Percentiles rank a stretch among this genome's conserved stretches.
Conservation (phyloP, 2,329 filamentous ascomycete species). For the Leptodontidium sp. region DNA sequence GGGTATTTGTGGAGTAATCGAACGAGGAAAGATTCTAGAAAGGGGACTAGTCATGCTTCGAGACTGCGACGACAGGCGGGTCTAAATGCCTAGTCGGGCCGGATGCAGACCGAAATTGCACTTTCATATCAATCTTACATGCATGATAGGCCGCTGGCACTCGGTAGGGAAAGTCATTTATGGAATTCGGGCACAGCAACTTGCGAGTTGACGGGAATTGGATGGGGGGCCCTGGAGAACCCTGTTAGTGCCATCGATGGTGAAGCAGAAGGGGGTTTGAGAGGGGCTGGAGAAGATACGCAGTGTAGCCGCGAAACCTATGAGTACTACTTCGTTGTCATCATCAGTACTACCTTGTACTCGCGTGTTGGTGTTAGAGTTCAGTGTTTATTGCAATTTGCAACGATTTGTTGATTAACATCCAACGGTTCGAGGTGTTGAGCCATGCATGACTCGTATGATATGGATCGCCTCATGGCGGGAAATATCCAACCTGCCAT, state of each 20-base stretch:
- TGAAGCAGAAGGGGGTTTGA: conserved; percentile 3
- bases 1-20: conserved; percentile 3
- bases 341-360: not conserved
- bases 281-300: conserved; percentile 30
- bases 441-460: not conserved
- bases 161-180: not conserved
- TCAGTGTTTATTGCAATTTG: not conserved
- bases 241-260: conserved; percentile 18
- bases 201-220: not conserved
- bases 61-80: not conserved
- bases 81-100: conserved; percentile 19
- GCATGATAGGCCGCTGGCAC: conserved; percentile 4
- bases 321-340: conserved; percentile 28
- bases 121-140: conserved; percentile 13
- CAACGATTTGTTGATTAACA: too few relatives aligned
- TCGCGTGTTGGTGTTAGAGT: not conserved
- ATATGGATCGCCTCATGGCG: not conserved
- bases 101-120: conserved; percentile 18
- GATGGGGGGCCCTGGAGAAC: conserved; percentile 30
- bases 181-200: not conserved
- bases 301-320: conserved; percentile 25
- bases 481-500: not conserved
- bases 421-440: not conserved
- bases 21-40: conserved; percentile 36
- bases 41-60: conserved; percentile 16